Base-by-base conservation (phyloP, 148 eudicot genomes). In the Pouteria glomerata region DNA sequence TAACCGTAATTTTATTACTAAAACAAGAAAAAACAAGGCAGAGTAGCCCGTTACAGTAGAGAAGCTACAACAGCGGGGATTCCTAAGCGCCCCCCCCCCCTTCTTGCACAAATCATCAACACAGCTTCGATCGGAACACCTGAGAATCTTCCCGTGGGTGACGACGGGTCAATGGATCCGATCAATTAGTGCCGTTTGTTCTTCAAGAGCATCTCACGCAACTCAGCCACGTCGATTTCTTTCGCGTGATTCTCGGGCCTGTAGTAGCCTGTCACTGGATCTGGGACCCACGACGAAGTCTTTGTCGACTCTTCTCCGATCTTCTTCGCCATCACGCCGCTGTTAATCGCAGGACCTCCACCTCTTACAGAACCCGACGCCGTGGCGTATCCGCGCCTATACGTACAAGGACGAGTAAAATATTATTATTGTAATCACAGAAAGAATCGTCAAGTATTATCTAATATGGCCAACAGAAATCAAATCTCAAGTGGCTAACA, bases 231-330 rank as follows among this genome's bases (percentile, higher is more conserved):
- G 58, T 90, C 91, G 62, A 92, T 66, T 37, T 83, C 86, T 5
- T 86, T 70, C 0, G 70, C 48, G 5, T 78, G 82, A 57, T 82
- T 84, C 48, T 87, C 96, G 16, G 97, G 97, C 35, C 84, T 72
- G 82, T 89, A 92, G 70, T 80, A 92, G 0, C 97, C 97, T 23
- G 97, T 92, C 7, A 79, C 87, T 1, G 97, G 97, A 74, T 92
- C 96, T 2, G 97, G 97, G 11, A 82, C 80, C 97, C 97, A 92
- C 37, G 97, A 71, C 4, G 73, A 76, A 30, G 75, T 79, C 21
- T 76, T 79, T 8, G 76, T 44, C 8, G 77, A 18, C 8, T 81
- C 85, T 57, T 76, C 82, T 61, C 82, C 71, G 53, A 73, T 63
- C 34, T 81, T 83, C 78, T 79, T 83, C 69, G 78, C 50, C 76